Base-by-base conservation (phyloP, 202 grass and related monocot species). In the Schoenoplectus tabernaemontani region DNA sequence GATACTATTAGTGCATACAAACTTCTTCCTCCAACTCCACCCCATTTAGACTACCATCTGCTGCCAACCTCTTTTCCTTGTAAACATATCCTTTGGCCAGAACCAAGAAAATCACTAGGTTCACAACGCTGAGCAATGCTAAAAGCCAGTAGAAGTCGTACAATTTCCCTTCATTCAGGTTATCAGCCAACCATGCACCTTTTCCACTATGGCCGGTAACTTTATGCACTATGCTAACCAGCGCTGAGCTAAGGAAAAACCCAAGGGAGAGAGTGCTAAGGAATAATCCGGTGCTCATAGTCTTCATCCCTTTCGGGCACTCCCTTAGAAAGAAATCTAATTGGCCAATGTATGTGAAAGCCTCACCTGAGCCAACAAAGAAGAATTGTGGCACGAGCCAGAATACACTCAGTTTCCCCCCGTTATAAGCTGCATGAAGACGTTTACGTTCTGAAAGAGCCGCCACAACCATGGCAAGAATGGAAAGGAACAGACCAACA, bases 281-380 rank as follows among this genome's bases (percentile, higher is more conserved):
- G 83, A 96, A 96, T 33, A 96, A 86, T 2, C 89, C 92, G 0
- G 91, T 93, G 83, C 91, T 93, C 86, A 93, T 90, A 6, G 91
- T 93, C 85, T 93, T 93, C 91, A 90, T 93, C 39, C 88, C 91
- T 41, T 82, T 74, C 1, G 91, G 91, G 58, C 91, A 90, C 43
- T 93, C 91, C 16, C 83, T 69, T 0, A 93, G 77, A 84, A 93
- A 93, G 81, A 93, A 93, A 22, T 93, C 91, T 37, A 93, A 83
- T 53, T 93, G 91, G 3, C 88, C 91, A n/a, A 93, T 83, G 81
- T 93, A 93, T 0, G 87, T 90, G 78, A 93, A 90, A 0, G 91
- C 91, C 91, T 93, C 91, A 3, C 91, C 91, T 1, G 88, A 56
- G 0, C 91, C 91, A 0, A 93, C 91, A 0, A 93, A 46, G 2